Conservation (phyloP, 2,329 filamentous ascomycete genomes). For the Colletotrichum sp. region DNA sequence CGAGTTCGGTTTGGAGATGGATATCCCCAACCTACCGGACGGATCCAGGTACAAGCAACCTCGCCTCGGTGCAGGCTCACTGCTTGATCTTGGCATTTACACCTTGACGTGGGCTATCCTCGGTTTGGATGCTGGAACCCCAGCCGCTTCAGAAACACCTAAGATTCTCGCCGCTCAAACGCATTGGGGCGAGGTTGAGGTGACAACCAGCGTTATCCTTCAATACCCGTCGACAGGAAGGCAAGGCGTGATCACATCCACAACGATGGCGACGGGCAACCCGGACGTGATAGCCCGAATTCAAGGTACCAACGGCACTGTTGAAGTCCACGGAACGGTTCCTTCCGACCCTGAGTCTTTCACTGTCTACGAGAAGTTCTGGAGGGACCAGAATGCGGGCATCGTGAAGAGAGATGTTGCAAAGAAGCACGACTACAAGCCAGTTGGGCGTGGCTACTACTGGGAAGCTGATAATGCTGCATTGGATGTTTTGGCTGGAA, state of each 20-base stretch:
- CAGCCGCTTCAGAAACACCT: slow-evolving; percentile 23
- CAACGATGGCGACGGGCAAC: slow-evolving; percentile 27
- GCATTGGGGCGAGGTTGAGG: slow-evolving; percentile 37
- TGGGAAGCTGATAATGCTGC: slow-evolving; percentile 52
- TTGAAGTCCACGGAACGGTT: slow-evolving; percentile 39
- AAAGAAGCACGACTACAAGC: slow-evolving; percentile 39
- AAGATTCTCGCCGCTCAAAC: slow-evolving; percentile 42
- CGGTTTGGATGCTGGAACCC: slow-evolving; percentile 30
- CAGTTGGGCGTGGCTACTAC: slow-evolving; percentile 41
- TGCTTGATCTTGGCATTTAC: slow-evolving; percentile 52
- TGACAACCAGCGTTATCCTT: slow-evolving; percentile 40
- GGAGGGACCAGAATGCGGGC: slow-evolving; percentile 23
- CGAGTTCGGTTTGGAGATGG: slow-evolving; percentile 43
- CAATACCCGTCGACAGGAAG: slow-evolving; percentile 38
- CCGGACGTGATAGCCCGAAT: slow-evolving; percentile 37
- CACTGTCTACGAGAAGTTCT: slow-evolving; percentile 31
- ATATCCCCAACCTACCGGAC: slow-evolving; percentile 33
- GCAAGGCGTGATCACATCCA: slow-evolving; percentile 48
- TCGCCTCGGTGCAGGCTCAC: slow-evolving; percentile 43
- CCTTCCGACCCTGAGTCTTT: slow-evolving; percentile 39
- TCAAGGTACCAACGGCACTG: slow-evolving; percentile 39
- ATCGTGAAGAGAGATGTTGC: slow-evolving; percentile 23
- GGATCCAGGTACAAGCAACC: slow-evolving; percentile 40
- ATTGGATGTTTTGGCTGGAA: slow-evolving; percentile 40
- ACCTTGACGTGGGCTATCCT: slow-evolving; percentile 43